Percentiles rank a stretch among this genome's conserved stretches.
Evolutionary conservation across 805 yeast genomes (phyloP).

Genomic region (Barnettozyma californica): DNA sequence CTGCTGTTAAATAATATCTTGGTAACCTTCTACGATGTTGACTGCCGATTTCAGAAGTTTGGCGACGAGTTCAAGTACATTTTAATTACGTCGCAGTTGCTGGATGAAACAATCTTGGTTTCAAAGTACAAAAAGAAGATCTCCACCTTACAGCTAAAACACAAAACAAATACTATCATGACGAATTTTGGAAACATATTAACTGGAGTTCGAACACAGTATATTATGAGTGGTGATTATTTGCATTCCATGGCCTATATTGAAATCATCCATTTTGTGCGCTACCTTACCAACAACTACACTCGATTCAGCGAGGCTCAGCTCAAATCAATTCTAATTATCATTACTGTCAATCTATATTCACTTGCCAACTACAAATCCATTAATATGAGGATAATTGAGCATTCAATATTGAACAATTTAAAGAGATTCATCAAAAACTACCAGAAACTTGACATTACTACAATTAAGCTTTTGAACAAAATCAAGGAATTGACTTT

Average conservation of each 20-base stretch:
- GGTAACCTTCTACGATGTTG: slow-evolving; percentile 11
- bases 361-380: slow-evolving; percentile 2
- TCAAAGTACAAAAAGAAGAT: slow-evolving; percentile 20
- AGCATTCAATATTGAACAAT: slow-evolving; percentile 13
- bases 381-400: slow-evolving; percentile 8
- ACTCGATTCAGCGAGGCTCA: background rate
- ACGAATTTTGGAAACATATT: slow-evolving; percentile 5
- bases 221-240: background rate
- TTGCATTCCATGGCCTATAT: slow-evolving; percentile 1
- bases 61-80: slow-evolving; percentile 47
- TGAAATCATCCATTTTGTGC: background rate
- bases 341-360: slow-evolving; percentile 8
- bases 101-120: slow-evolving; percentile 34
- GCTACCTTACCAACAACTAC: slow-evolving; percentile 6
- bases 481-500: slow-evolving; percentile 28
- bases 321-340: slow-evolving; percentile 3
- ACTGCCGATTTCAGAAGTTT: slow-evolving; percentile 24
- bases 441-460: slow-evolving; percentile 24
- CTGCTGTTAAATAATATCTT: background rate
- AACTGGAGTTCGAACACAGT: background rate
- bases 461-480: slow-evolving; percentile 24
- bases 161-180: background rate
- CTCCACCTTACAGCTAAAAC: slow-evolving; percentile 7
- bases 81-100: slow-evolving; percentile 42
- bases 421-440: slow-evolving; percentile 15